Percentiles rank a stretch among this genome's conserved stretches.
These are phyloP conservation scores for Eucalyptus pumila DNA, from an alignment of 345 rosid genomes.

Conservation along the genomic window DNA sequence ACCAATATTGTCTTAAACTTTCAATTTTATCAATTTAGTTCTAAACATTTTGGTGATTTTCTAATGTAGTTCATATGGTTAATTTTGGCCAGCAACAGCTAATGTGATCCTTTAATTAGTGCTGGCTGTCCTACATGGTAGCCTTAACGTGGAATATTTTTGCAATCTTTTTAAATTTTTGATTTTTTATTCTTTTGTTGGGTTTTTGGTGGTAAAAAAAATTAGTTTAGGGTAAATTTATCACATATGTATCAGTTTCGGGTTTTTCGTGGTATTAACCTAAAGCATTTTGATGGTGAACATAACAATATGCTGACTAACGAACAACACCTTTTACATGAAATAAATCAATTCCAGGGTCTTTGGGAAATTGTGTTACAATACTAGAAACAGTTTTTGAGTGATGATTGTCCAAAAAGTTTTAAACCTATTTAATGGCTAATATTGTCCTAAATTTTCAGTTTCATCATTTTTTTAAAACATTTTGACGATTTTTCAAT, in stretches of 20 bases:
- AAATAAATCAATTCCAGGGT: neutral
- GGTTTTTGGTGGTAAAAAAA: too few relatives aligned
- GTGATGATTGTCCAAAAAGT: neutral
- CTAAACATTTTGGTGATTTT: neutral
- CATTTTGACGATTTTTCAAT: neutral
- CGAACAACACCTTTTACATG: neutral
- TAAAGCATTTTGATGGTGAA: neutral
- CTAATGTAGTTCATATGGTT: neutral
- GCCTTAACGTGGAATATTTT: neutral
- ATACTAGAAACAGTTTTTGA: neutral
- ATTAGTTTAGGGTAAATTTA: too few relatives aligned
- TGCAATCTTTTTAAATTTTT: neutral
- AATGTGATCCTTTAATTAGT: neutral
- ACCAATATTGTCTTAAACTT: neutral
- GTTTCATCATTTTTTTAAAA: neutral
- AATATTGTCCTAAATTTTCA: neutral
- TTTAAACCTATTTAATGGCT: neutral
- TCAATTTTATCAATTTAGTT: neutral
- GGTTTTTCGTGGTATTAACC: too few relatives aligned
- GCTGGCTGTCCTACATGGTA: neutral
- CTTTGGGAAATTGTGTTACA: neutral
- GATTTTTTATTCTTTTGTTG: neutral
- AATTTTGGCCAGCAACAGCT: neutral
- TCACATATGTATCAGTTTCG: fast-evolving
- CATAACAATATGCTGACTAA: neutral